Evolutionary conservation across 2,329 filamentous ascomycete species (phyloP), one percentile per base, ranked within the genome.

Genomic region (Diaporthe velutina): DNA sequence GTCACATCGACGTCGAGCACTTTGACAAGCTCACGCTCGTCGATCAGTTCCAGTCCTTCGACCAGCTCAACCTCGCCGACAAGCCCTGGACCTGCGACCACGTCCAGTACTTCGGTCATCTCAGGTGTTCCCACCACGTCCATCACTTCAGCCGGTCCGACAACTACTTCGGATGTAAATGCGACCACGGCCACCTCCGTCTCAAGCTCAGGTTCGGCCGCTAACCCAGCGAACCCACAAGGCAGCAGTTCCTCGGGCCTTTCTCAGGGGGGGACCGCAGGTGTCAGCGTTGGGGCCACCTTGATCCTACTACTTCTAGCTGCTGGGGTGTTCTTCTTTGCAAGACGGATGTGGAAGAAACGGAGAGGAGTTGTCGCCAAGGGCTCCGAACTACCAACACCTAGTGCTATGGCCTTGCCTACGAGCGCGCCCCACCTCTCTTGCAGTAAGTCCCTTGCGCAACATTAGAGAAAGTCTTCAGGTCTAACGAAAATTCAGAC

Each of bases 231-330:
- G 15, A 8, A 19, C 13, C 25, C 50, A 17, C 8, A 12, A 19
- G 33, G 19, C 30, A 52, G 17, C 28, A 28, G 40, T n/a, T 28
- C 52, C 12, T 28, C 72, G 28, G 54, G 55, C 25, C 33, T 78
- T 35, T 75, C 78, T 5, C 72, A 68, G 5, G 78, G 76, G n/a
- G 76, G 72, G 3, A 77, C 78, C 28, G 75, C 60, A 17, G 78
- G 78, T 22, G 77, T 79, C 68, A 73, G 73, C 15, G 55, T 75
- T 33, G 76, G 75, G 4, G 64, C 38, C 19, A 58, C 74, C 10
- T 15, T 79, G 2, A 30, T 70, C 8, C 57, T 78, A 12, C 9
- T 78, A 13, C 61, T 64, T 4, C 17, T 79, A 28, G 54, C 74
- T 35, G 76, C 58, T 12, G 68, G 17, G 52, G 25, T 76, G 25